Evolutionary conservation across 1,284 basidiomycete species (phyloP).

Genomic region (Earliella scabrosa): DNA sequence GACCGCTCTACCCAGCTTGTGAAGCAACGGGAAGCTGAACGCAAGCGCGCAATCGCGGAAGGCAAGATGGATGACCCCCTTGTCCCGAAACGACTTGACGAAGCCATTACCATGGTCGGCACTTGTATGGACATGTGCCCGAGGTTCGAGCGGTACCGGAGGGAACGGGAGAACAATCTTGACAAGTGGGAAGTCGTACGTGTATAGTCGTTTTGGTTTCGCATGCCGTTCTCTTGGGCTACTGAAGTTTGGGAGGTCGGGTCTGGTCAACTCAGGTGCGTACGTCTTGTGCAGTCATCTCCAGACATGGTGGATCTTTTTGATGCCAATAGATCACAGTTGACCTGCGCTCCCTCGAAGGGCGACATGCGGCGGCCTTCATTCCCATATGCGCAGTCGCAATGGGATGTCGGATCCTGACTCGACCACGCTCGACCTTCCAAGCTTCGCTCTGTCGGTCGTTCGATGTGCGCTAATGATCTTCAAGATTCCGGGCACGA

Average conservation of each 20-base stretch:
- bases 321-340: background rate
- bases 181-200: constrained; percentile 87
- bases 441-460: background rate
- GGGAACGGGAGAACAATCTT: constrained; percentile 90
- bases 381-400: no score
- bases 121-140: constrained; percentile 96
- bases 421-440: constrained; percentile 14
- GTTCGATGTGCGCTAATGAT: constrained; percentile 36
- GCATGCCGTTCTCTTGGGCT: constrained; percentile 15
- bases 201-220: constrained; percentile 21
- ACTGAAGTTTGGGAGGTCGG: constrained; percentile 22
- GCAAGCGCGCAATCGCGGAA: constrained; percentile 78
- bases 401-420: background rate
- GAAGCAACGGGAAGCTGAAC: constrained; percentile 75
- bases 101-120: constrained; percentile 89
- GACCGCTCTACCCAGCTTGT: no score
- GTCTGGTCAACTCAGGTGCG: constrained; percentile 20
- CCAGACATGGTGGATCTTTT: background rate
- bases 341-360: constrained; percentile 22
- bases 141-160: constrained; percentile 88
- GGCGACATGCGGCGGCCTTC: background rate
- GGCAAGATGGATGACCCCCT: constrained; percentile 89
- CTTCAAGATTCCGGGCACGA: constrained; percentile 69
- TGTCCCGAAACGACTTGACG: constrained; percentile 79
- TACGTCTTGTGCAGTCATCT: background rate